Evolutionary conservation across 768 basidiomycete species (phyloP).

Genomic region (Mycena floridula): DNA sequence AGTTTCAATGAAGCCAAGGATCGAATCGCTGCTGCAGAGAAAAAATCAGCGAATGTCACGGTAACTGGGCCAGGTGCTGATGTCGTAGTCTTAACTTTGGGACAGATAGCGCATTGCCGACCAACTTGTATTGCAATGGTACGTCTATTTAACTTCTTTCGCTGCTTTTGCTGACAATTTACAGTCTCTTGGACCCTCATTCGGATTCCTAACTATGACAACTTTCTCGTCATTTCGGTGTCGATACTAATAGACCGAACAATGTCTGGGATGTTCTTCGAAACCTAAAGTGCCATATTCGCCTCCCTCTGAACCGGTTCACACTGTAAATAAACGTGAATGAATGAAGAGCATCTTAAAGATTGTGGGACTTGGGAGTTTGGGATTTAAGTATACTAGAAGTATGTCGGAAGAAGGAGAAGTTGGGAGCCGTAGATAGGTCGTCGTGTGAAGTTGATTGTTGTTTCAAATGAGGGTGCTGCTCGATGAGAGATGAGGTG

Average conservation of each 20-base stretch:
- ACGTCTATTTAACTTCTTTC: conserved; percentile 10
- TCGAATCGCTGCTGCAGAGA: too few species aligned
- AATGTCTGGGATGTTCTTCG: conserved; percentile 56
- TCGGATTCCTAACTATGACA: conserved; percentile 64
- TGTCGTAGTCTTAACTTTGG: conserved; percentile 60
- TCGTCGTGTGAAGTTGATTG: too few species aligned
- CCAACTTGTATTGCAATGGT: conserved; percentile 89
- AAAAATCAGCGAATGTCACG: conserved; percentile 12
- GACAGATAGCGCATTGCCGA: conserved; percentile 88
- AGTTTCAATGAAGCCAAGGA: conserved; percentile 35
- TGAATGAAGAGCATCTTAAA: too few species aligned
- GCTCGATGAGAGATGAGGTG: too few species aligned
- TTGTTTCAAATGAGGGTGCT: too few species aligned
- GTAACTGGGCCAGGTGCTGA: conserved; percentile 2
- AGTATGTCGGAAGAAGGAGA: too few species aligned
- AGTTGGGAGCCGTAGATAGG: too few species aligned
- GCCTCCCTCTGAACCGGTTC: too few species aligned
- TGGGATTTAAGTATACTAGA: too few species aligned
- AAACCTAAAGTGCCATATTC: conserved; percentile 70
- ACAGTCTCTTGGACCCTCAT: conserved; percentile 75
- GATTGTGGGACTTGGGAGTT: too few species aligned
- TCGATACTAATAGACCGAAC: conserved; percentile 23
- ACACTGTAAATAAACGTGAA: too few species aligned
- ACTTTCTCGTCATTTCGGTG: conserved; percentile 70
- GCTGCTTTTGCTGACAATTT: not conserved